Percentiles rank a stretch among this genome's conserved stretches.
Conservation (phyloP, 1,284 basidiomycete genomes). For the Leccinum angustisporum region DNA sequence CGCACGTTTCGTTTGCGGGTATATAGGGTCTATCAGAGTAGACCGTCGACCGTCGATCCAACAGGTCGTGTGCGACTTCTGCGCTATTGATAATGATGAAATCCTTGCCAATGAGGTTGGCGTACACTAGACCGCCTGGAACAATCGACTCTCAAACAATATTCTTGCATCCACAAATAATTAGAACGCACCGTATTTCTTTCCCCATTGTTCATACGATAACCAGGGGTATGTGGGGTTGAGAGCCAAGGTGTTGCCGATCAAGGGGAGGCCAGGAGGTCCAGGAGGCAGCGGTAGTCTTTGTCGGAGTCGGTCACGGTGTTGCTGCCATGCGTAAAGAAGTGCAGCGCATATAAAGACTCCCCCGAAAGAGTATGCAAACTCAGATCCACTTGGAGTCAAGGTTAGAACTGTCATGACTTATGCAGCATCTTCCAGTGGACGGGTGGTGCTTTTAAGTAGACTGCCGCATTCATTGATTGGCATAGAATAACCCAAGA, state of each 20-base stretch:
- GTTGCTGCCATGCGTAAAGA: conserved; percentile 17
- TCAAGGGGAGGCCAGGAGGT: conserved; percentile 29
- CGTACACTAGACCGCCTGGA: conserved; percentile 38
- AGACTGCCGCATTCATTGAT: background rate
- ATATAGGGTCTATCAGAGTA: conserved; percentile 44
- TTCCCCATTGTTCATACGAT: conserved; percentile 33
- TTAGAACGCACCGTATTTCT: conserved; percentile 26
- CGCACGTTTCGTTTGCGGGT: conserved; percentile 23
- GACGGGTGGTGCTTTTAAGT: background rate
- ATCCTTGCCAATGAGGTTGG: conserved; percentile 36
- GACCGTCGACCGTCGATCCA: conserved; percentile 41
- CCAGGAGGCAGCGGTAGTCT: conserved; percentile 32
- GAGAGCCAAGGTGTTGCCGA: conserved; percentile 28
- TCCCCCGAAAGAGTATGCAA: conserved; percentile 7
- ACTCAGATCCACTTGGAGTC: conserved; percentile 3
- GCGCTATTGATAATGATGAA: conserved; percentile 41
- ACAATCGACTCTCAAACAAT: background rate
- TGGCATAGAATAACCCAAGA: background rate
- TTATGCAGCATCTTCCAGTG: background rate
- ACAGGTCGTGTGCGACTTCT: conserved; percentile 39
- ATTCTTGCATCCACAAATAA: background rate
- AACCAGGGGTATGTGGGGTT: conserved; percentile 27
- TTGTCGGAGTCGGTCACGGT: conserved; percentile 11
- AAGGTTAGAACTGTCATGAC: background rate
- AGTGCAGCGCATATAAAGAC: conserved; percentile 11